Percentiles rank a stretch among this genome's conserved stretches.
Conservation (phyloP, 2,329 filamentous ascomycete species). For the Lecanicillium sp. region DNA sequence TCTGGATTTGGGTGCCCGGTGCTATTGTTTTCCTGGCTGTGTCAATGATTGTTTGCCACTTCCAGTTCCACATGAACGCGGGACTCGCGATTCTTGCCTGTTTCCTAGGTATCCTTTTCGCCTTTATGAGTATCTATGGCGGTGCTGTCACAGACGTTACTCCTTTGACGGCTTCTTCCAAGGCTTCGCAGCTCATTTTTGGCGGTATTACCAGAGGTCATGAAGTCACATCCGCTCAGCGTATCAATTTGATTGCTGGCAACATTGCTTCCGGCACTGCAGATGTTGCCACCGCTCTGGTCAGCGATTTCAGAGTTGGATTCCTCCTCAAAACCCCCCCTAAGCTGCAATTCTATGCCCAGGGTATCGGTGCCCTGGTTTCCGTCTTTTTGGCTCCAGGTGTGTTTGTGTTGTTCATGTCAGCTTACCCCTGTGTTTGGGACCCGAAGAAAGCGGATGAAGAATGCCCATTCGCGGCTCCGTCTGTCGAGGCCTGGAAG, state of each 20-base stretch:
- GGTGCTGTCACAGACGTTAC: conserved; percentile 45
- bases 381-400: conserved; percentile 60
- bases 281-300: conserved; percentile 43
- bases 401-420: conserved; percentile 59
- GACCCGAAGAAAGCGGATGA: conserved; percentile 31
- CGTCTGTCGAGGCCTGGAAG: conserved; percentile 57
- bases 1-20: conserved; percentile 43
- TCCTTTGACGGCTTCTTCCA: conserved; percentile 52
- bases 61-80: conserved; percentile 42
- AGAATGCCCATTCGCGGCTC: conserved; percentile 50
- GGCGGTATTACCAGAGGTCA: conserved; percentile 53
- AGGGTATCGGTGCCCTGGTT: conserved; percentile 52
- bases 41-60: conserved; percentile 40
- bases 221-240: conserved; percentile 43
- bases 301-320: conserved; percentile 58
- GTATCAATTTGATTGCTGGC: conserved; percentile 58
- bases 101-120: conserved; percentile 43
- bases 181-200: conserved; percentile 57
- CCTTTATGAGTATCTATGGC: conserved; percentile 31
- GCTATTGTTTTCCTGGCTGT: conserved; percentile 39
- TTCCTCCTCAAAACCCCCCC: conserved; percentile 59
- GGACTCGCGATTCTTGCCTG: conserved; percentile 42
- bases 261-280: conserved; percentile 47
- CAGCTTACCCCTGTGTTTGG: conserved; percentile 61
- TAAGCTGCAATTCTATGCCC: conserved; percentile 57